phyloP scores from a whole-genome alignment of 139 green algal genomes.

The Chlamydomonas eustigma region DNA sequence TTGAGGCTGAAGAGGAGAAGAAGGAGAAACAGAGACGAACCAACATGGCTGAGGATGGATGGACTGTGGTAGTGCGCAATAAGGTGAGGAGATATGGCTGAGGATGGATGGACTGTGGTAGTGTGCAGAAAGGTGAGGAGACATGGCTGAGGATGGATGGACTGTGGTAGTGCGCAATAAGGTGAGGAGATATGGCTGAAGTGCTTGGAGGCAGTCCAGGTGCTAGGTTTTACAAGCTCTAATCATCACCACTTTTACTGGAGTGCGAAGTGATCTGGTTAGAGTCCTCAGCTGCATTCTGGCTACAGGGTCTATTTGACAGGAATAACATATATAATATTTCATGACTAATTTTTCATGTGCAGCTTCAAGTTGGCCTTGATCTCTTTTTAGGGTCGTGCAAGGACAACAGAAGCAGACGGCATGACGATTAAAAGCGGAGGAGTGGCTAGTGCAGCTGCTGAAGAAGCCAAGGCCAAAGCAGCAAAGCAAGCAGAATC shows the following conservation, averaged over 20 bases:
- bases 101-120: background rate
- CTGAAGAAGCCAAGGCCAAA: conserved; percentile 22
- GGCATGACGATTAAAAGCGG: conserved; percentile 34
- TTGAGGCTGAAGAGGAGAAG: conserved; percentile 52
- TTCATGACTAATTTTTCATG: no score
- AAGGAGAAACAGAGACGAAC: conserved; percentile 27
- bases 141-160: background rate
- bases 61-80: conserved; percentile 73
- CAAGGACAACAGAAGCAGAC: conserved; percentile 34
- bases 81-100: conserved; percentile 42
- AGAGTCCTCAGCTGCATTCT: no score
- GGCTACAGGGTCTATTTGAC: no score
- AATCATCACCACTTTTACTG: no score
- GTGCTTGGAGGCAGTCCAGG: no score
- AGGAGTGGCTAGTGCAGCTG: conserved; percentile 48
- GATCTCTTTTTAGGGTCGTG: conserved; percentile 41
- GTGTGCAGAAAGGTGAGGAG: background rate
- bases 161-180: background rate
- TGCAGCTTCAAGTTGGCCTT: no score
- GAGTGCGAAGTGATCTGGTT: no score
- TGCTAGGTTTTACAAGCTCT: background rate
- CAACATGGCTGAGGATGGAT: conserved; percentile 65
- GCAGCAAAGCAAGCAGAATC: conserved; percentile 19
- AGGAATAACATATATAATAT: no score
- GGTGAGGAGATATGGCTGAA: background rate